phyloP scores from a whole-genome alignment of 106 monocot genomes.

The Dioscorea zingiberensis region DNA sequence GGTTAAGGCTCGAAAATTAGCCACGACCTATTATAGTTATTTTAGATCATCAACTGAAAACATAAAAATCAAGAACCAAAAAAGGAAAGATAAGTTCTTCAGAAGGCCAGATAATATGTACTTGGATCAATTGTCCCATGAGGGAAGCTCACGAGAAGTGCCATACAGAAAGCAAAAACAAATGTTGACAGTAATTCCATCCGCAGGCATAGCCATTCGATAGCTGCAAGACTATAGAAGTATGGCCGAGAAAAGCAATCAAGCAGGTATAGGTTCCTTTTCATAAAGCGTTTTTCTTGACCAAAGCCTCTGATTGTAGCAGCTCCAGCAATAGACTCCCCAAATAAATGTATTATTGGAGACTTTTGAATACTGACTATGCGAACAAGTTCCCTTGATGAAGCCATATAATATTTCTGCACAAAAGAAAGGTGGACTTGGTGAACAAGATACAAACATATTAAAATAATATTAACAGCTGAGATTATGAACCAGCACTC shows the following conservation, averaged over 20 bases:
- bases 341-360: constrained; percentile 89
- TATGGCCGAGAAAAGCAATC: constrained; percentile 92
- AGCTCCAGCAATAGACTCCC: constrained; percentile 96
- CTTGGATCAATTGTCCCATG: constrained; percentile 97
- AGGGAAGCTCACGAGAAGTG: constrained; percentile 89
- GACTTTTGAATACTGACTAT: constrained; percentile 97
- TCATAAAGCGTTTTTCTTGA: constrained; percentile 98
- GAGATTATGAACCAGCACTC: no score
- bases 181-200: constrained; percentile 97
- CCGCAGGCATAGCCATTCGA: constrained; percentile 96
- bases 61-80: no score
- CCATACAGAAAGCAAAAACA: constrained; percentile 97
- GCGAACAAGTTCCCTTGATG: constrained; percentile 88
- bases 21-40: no score
- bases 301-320: constrained; percentile 94
- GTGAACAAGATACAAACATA: no score
- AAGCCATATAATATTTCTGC: constrained; percentile 99
- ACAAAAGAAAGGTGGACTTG: background rate
- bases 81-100: background rate
- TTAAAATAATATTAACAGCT: no score
- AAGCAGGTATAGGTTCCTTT: constrained; percentile 86
- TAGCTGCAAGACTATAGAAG: constrained; percentile 89
- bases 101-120: constrained; percentile 26
- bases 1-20: no score
- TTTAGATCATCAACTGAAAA: no score